Evolutionary conservation across 352 stramenopile species (phyloP), one percentile per base, ranked within the genome.

Genomic region (Globisporangium radiosum): DNA sequence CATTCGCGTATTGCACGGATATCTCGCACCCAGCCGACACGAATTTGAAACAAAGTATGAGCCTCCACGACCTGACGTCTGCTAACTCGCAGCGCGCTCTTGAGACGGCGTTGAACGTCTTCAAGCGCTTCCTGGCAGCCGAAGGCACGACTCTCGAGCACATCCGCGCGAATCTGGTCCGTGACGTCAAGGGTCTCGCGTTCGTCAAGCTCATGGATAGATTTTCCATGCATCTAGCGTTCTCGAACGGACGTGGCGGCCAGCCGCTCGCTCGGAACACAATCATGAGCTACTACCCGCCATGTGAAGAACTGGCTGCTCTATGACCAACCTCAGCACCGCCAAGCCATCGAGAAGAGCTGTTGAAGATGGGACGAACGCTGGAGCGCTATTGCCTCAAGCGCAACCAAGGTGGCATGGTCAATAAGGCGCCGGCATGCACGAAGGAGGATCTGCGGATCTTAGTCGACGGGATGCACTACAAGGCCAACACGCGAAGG

Each of bases 401-500:
- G 44, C 47, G 54, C 11, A 54, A 65, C 7, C 48, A 54, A 13
- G 40, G 56, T 8, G 57, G 50, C 2, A 63, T 75, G 5, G 52
- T 72, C 14, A 74, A 75, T 17, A 71, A 79, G 57, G 63, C 68
- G 11, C 54, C 15, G 14, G 65, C 53, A 14, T 82, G 68, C 57
- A 70, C 49, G 1, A 77, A 77, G 39, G 47, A 59, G 4, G 51
- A 72, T 52, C 47, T 70, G 39, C 7, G 45, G 36, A 47, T 49
- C 15, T 39, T 71, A 48, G 54, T 63, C 19, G 14, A 42, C 4
- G 14, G 13, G 1, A 15, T 44, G 1, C 65, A 71, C 47, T 55
- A 74, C 36, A 73, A 73, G 40, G 11, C 52, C 1, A 62, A 6
- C 44, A 62, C 60, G 2, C 19, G 4, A 54, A 3, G 7, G 25